Evolutionary conservation across 139 green algal genomes (phyloP).

Genomic region (Pseudopediastrum boryanum): DNA sequence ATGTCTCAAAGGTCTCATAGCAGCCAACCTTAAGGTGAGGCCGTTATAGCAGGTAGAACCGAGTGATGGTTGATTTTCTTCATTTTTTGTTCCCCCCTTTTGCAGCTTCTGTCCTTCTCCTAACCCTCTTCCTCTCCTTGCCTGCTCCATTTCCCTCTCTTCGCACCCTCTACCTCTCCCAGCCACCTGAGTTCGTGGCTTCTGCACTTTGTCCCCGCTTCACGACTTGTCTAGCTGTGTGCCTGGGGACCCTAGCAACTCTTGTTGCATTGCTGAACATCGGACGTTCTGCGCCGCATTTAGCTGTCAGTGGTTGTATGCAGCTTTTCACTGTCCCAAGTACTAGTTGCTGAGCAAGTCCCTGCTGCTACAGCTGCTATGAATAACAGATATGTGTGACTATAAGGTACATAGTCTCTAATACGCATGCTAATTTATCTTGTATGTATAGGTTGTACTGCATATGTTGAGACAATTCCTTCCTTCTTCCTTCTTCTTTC

Average conservation of each 20-base stretch:
- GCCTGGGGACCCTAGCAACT: no score
- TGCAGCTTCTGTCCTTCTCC: neutral
- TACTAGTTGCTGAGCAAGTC: neutral
- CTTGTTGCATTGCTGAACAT: no score
- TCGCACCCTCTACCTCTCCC: constrained; percentile 94
- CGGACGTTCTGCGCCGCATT: no score
- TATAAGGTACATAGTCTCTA: neutral
- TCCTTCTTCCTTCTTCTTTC: neutral
- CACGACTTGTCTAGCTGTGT: neutral
- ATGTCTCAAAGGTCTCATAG: constrained; percentile 91
- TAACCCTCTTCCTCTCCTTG: neutral
- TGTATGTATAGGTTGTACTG: neutral
- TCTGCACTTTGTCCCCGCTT: neutral
- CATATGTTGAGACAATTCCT: neutral
- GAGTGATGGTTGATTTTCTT: neutral
- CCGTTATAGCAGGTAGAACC: neutral
- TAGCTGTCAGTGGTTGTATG: no score
- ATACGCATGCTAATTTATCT: no score
- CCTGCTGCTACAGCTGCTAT: neutral
- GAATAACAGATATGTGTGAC: neutral
- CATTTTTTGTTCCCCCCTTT: neutral
- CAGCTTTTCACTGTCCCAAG: no score
- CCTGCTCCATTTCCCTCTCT: no score
- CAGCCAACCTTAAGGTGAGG: constrained; percentile 60
- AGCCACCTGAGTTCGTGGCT: constrained; percentile 99